Evolutionary conservation across 176 grass and related monocot species (phyloP).

Genomic region (Aegilops sharonensis): DNA sequence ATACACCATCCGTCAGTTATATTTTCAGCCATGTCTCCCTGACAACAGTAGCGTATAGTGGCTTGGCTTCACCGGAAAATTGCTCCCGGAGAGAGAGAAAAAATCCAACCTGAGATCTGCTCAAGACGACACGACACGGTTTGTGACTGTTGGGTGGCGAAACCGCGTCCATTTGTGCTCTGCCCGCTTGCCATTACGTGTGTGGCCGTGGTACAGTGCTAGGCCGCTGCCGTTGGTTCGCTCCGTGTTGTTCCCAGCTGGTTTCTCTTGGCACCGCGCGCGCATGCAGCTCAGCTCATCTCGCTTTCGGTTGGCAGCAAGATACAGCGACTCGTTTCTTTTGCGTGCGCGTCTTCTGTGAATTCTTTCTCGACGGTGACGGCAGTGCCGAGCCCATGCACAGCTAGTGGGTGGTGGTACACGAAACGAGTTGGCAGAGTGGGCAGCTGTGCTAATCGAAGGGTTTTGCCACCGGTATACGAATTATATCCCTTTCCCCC

Average conservation of each 20-base stretch:
- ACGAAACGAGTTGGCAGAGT: too few relatives aligned
- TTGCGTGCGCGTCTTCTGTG: not conserved
- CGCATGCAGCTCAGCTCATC: not conserved
- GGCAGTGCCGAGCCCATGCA: not conserved
- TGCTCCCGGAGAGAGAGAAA: not conserved
- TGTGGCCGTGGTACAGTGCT: not conserved
- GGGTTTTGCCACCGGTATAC: too few relatives aligned
- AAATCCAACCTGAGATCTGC: not conserved
- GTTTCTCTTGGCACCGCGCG: not conserved
- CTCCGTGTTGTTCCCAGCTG: slow-evolving; percentile 12
- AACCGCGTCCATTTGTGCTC: not conserved
- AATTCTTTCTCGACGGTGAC: not conserved
- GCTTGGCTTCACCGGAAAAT: not conserved
- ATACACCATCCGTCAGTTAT: too few relatives aligned
- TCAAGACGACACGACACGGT: not conserved
- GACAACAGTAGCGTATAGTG: too few relatives aligned
- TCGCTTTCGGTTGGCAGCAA: not conserved
- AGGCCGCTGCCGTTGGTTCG: not conserved
- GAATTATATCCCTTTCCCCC: too few relatives aligned
- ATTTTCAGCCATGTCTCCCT: too few relatives aligned
- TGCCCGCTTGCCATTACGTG: not conserved
- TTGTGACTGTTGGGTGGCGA: not conserved
- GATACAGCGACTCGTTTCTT: not conserved
- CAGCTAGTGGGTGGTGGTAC: too few relatives aligned
- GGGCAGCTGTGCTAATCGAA: too few relatives aligned